Percentiles rank a stretch among this genome's conserved stretches.
Conservation (phyloP, 768 basidiomycete species). For the Lentinus brumalis region DNA sequence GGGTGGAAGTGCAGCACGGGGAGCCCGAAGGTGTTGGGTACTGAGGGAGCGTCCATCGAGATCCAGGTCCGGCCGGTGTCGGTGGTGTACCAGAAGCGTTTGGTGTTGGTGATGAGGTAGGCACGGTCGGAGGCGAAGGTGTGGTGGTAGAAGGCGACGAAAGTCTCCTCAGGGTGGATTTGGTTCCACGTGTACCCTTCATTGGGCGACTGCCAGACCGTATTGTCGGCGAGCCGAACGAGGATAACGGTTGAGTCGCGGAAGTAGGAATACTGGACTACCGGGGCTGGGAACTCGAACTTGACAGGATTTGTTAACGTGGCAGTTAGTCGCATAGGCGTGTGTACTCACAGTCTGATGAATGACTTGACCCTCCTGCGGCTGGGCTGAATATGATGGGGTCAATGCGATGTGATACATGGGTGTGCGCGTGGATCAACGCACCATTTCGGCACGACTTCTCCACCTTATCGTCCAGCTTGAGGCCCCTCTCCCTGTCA, state of each 20-base stretch:
- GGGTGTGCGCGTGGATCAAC: slow-evolving; percentile 1
- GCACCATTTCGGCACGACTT: slow-evolving; percentile 82
- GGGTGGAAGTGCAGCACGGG: slow-evolving; percentile 89
- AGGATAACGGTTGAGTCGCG: slow-evolving; percentile 78
- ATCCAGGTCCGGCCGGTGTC: slow-evolving; percentile 80
- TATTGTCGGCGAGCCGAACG: slow-evolving; percentile 72
- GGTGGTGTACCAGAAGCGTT: slow-evolving; percentile 77
- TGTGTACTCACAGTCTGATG: slow-evolving; percentile 61
- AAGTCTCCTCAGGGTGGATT: slow-evolving; percentile 56
- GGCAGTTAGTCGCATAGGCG: not conserved
- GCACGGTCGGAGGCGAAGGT: slow-evolving; percentile 77
- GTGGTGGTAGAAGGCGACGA: slow-evolving; percentile 90
- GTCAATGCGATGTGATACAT: not conserved
- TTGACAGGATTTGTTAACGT: slow-evolving; percentile 30
- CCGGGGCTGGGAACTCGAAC: slow-evolving; percentile 65
- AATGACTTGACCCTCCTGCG: slow-evolving; percentile 73
- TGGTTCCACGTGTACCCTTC: slow-evolving; percentile 93
- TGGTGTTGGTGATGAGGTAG: slow-evolving; percentile 78
- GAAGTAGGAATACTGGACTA: slow-evolving; percentile 86
- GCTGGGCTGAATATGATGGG: slow-evolving; percentile 56
- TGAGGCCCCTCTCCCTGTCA: slow-evolving; percentile 50
- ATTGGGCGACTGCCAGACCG: slow-evolving; percentile 92
- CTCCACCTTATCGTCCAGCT: slow-evolving; percentile 64
- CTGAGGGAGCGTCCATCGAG: slow-evolving; percentile 54
- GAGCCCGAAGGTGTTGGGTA: slow-evolving; percentile 78